A percentile compares a stretch with the other conserved stretches of the same genome.
Evolutionary conservation across 1,139 yeast species (phyloP).

Genomic region (Sugiyamaella novakii): DNA sequence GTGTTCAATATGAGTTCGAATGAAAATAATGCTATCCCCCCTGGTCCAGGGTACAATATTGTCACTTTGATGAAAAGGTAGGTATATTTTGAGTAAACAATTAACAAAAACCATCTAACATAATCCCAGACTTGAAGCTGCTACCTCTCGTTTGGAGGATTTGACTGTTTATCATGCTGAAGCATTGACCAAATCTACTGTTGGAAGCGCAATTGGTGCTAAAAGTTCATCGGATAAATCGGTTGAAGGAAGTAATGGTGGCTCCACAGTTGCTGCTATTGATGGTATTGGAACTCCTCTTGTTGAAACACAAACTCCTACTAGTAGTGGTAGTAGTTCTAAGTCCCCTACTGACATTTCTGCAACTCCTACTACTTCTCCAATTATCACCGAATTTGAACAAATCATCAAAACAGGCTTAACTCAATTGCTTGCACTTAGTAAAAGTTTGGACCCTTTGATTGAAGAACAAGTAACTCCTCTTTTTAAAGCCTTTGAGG

Average conservation of each 20-base stretch:
- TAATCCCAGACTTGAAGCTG: conserved; percentile 71
- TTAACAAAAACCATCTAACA: not conserved
- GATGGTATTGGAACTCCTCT: conserved; percentile 23
- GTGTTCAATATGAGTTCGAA: too few relatives aligned
- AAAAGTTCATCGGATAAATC: conserved; percentile 42
- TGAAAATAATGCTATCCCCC: too few relatives aligned
- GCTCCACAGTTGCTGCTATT: conserved; percentile 26
- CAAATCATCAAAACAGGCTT: conserved; percentile 55
- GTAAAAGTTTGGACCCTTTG: conserved; percentile 62
- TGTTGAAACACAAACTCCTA: conserved; percentile 8
- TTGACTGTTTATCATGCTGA: conserved; percentile 78
- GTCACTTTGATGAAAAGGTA: conserved; percentile 73
- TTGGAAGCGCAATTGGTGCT: conserved; percentile 20
- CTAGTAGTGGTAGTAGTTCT: conserved; percentile 23
- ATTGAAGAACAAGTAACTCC: conserved; percentile 62
- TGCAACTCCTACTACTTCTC: conserved; percentile 26
- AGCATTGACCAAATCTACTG: conserved; percentile 31
- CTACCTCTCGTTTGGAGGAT: conserved; percentile 90
- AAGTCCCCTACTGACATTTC: conserved; percentile 23
- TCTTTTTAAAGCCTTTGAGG: conserved; percentile 61
- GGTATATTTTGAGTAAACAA: too few relatives aligned
- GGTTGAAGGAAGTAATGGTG: conserved; percentile 15
- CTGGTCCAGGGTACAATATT: conserved; percentile 62
- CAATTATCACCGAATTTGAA: conserved; percentile 52
- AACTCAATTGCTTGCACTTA: conserved; percentile 60